Evolutionary conservation across 345 rosid genomes (phyloP).

Genomic region (Hypericum perforatum): DNA sequence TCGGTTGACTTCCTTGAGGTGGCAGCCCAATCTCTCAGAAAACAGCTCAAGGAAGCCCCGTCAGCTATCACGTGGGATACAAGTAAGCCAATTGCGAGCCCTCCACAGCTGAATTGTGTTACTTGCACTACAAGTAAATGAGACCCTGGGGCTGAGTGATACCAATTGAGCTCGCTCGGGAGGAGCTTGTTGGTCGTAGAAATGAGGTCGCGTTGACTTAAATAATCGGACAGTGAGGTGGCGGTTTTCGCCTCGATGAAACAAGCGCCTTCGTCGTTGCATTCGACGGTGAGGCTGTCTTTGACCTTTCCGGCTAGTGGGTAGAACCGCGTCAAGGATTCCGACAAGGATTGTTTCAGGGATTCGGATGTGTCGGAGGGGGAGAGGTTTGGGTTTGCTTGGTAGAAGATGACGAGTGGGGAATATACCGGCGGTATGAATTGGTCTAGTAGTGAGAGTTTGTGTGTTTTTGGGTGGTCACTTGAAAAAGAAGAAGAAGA

Average conservation of each 20-base stretch:
- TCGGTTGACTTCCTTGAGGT: slow-evolving; percentile 6
- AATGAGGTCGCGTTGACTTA: slow-evolving; percentile 8
- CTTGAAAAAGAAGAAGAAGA: not conserved
- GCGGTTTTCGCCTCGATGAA: not conserved
- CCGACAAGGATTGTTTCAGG: not conserved
- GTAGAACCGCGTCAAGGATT: not conserved
- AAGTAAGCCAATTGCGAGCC: slow-evolving; percentile 26
- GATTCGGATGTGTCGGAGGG: too few species aligned
- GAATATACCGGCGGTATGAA: slow-evolving; percentile 3
- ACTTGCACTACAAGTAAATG: slow-evolving; percentile 16
- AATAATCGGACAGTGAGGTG: slow-evolving; percentile 2
- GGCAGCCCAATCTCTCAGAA: slow-evolving; percentile 36
- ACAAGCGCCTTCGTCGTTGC: not conserved
- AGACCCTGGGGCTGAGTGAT: not conserved
- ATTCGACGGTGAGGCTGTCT: not conserved
- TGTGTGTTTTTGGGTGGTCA: slow-evolving; percentile 6
- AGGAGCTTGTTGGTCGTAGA: slow-evolving; percentile 10
- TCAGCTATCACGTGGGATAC: slow-evolving; percentile 40
- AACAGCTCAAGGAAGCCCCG: slow-evolving; percentile 23
- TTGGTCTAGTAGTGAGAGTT: slow-evolving; percentile 6
- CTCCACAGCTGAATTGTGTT: slow-evolving; percentile 29
- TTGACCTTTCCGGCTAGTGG: not conserved
- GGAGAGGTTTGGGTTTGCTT: too few species aligned
- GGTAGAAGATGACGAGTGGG: slow-evolving; percentile 9
- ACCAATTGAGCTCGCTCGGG: slow-evolving; percentile 3